Conservation (phyloP, 1,139 yeast genomes). For the Candida labiduridarum region DNA sequence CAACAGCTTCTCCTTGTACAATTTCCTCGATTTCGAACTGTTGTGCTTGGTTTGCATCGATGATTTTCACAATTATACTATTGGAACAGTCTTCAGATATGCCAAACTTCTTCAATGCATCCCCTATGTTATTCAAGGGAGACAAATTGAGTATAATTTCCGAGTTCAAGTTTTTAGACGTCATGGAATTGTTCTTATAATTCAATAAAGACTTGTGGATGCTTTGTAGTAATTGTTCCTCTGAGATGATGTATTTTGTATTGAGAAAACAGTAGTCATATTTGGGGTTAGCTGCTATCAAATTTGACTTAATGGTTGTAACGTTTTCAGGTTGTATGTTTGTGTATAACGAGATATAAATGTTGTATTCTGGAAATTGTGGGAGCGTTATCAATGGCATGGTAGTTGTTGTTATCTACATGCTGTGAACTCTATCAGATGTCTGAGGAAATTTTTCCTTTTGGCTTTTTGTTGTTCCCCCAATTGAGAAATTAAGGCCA, state of each 20-base stretch:
- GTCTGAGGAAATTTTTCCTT: not conserved
- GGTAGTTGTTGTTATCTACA: not conserved
- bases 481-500: not conserved
- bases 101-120: slow-evolving; percentile 47
- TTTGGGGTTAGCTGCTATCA: slow-evolving; percentile 32
- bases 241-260: slow-evolving; percentile 38
- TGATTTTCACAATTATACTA: slow-evolving; percentile 36
- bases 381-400: slow-evolving; percentile 27
- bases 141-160: slow-evolving; percentile 46
- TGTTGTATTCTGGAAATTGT: slow-evolving; percentile 31
- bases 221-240: slow-evolving; percentile 37
- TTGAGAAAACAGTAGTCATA: slow-evolving; percentile 47
- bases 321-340: slow-evolving; percentile 23
- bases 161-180: slow-evolving; percentile 44
- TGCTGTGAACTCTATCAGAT: not conserved
- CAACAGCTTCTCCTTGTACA: slow-evolving; percentile 13
- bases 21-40: slow-evolving; percentile 11
- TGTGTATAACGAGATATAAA: slow-evolving; percentile 27
- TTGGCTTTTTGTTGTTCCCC: not conserved
- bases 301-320: slow-evolving; percentile 28
- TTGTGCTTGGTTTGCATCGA: slow-evolving; percentile 13
- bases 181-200: slow-evolving; percentile 27
- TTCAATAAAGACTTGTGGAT: slow-evolving; percentile 40
- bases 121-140: slow-evolving; percentile 47
- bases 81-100: slow-evolving; percentile 32